Percentiles rank a stretch among this genome's conserved stretches.
phyloP scores from a whole-genome alignment of 805 yeast genomes.

The Jamesozyma gamospora region DNA sequence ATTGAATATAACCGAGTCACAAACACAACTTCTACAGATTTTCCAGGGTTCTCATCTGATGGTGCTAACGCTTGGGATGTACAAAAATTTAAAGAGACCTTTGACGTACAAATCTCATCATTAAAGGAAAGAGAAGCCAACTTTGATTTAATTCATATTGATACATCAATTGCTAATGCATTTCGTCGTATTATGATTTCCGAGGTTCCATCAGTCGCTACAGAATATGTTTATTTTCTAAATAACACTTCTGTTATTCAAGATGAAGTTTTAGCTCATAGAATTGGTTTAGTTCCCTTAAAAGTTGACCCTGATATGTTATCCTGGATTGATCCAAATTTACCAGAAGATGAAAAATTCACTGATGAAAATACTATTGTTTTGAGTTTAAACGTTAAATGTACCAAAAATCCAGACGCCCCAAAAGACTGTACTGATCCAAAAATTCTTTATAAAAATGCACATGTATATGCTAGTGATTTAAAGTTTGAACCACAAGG shows the following conservation, averaged over 20 bases:
- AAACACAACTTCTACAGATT: constrained; percentile 80
- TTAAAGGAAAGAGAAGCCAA: constrained; percentile 63
- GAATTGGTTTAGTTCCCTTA: constrained; percentile 87
- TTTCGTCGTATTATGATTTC: constrained; percentile 94
- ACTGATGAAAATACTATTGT: constrained; percentile 88
- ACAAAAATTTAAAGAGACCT: constrained; percentile 60
- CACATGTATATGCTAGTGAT: constrained; percentile 82
- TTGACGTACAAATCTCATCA: constrained; percentile 58
- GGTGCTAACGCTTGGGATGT: constrained; percentile 72
- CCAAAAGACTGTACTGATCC: constrained; percentile 73
- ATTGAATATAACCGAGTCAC: constrained; percentile 87
- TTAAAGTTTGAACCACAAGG: constrained; percentile 89
- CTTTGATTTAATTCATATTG: constrained; percentile 79
- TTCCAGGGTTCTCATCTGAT: constrained; percentile 68
- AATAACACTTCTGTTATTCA: constrained; percentile 95
- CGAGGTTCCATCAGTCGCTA: constrained; percentile 93
- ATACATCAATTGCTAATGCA: constrained; percentile 91
- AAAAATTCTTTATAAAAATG: constrained; percentile 69
- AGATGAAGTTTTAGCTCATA: constrained; percentile 92
- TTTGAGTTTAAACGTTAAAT: constrained; percentile 66
- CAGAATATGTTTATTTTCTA: constrained; percentile 81
- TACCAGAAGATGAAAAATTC: constrained; percentile 58
- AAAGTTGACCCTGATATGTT: constrained; percentile 84
- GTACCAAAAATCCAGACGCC: constrained; percentile 80
- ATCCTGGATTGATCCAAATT: constrained; percentile 64